phyloP scores from a whole-genome alignment of 78 protist species.

The Planoprotostelium fungivorum region DNA sequence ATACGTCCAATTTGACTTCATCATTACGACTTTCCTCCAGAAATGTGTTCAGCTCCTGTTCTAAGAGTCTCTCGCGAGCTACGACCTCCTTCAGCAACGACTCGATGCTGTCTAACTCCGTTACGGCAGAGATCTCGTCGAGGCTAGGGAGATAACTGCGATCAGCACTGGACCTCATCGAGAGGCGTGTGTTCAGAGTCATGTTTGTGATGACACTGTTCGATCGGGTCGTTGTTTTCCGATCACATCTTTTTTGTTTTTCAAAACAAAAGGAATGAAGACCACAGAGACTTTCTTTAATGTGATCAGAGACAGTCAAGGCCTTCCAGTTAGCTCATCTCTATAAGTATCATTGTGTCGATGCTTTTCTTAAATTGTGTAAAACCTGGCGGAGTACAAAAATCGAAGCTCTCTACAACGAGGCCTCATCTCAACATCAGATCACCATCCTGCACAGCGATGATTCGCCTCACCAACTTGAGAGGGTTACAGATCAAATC shows the following conservation, averaged over 20 bases:
- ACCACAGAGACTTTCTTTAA: no score
- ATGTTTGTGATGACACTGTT: no score
- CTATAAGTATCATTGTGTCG: no score
- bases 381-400: no score
- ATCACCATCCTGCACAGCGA: not conserved
- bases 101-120: not conserved
- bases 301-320: no score
- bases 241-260: no score
- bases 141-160: not conserved
- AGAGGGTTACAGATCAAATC: not conserved
- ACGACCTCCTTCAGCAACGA: not conserved
- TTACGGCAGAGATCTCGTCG: not conserved
- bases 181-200: not conserved
- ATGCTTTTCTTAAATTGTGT: no score
- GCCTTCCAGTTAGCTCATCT: no score
- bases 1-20: not conserved
- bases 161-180: not conserved
- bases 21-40: not conserved
- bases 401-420: no score
- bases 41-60: not conserved
- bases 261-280: no score
- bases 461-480: not conserved
- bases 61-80: not conserved
- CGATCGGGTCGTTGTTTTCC: no score
- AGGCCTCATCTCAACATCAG: no score